Base-by-base conservation (phyloP, 345 rosid species). In the Brassica rapa region DNA sequence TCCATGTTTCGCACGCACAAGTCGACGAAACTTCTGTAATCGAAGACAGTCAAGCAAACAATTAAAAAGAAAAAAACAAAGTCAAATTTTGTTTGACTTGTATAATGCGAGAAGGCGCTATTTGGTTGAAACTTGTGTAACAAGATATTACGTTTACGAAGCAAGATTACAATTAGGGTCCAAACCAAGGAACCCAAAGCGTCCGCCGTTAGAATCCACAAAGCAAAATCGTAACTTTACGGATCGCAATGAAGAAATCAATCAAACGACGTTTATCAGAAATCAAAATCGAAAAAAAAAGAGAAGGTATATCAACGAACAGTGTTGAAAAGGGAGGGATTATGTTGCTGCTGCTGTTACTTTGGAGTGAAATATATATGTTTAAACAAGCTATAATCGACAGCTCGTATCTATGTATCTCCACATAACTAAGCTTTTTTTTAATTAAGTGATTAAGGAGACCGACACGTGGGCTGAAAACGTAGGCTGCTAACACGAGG, bases 81-180 rank as follows among this genome's bases (percentile, higher is more conserved):
- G 74, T 60, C 69, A 46, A 65, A 9, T 12, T 32, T 49, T 30
- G 65, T 24, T 35, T 33, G 4, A 62, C 32, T 69, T 43, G 1
- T 25, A 43, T 4, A 7, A 43, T 4, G 15, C 1, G 16, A 27
- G 5, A 16, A 11, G 46, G 8, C 3, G 61, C 57, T 41, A 4
- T 71, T 16, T 9, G 9, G 29, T 15, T 35, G 32, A 70, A 77
- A 77, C 80, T 35, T 77, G 75, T 11, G 80, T 37, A 11, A 14
- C 6, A 66, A 75, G 78, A 16, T 29, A 57, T 76, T 69, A 69
- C 30, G 70, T 33, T 77, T 35, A 63, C 64, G 39, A 77, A 77
- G 39, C 23, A 0, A 67, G 1, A 14, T 57, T 57, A 15, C 70
- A 62, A 24, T 55, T 69, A 33, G 63, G 70, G 56, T 53, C 46